These are phyloP conservation scores for Thermoascus crustaceus DNA, from an alignment of 2,329 filamentous ascomycete species.

Conservation along the genomic window DNA sequence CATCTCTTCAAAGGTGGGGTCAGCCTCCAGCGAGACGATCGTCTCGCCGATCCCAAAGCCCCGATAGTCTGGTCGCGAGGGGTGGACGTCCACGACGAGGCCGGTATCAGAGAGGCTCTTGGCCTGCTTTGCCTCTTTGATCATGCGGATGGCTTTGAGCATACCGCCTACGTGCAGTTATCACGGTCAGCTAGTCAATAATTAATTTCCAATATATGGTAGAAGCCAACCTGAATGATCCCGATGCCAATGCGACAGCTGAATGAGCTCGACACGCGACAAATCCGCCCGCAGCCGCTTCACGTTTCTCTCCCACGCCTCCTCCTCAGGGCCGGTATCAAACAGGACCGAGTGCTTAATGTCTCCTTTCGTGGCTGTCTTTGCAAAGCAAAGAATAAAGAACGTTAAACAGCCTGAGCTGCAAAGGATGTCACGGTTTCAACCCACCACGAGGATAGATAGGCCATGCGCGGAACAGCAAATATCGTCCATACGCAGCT, in stretches of 20 bases:
- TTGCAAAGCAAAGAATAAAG: too few relatives aligned
- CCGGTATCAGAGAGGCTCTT: conserved; percentile 12
- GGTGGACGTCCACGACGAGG: conserved; percentile 45
- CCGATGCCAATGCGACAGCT: conserved; percentile 49
- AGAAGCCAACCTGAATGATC: conserved; percentile 43
- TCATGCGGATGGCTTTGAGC: conserved; percentile 41
- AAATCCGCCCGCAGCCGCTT: conserved; percentile 38
- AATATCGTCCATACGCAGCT: conserved; percentile 43
- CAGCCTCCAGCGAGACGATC: conserved; percentile 44
- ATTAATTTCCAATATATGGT: too few relatives aligned
- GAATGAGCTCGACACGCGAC: conserved; percentile 38
- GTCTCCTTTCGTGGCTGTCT: conserved; percentile 42
- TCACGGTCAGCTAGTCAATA: too few relatives aligned
- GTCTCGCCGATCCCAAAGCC: conserved; percentile 37
- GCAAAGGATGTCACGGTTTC: not conserved
- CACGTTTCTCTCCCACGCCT: conserved; percentile 44
- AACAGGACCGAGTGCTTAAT: conserved; percentile 44
- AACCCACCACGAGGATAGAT: conserved; percentile 43
- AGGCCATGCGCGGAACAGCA: conserved; percentile 50
- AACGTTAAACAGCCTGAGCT: conserved; percentile 2
- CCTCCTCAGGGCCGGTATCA: conserved; percentile 47
- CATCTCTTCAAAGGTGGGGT: conserved; percentile 45
- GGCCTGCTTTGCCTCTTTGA: conserved; percentile 34
- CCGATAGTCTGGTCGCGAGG: conserved; percentile 43
- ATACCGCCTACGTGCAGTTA: conserved; percentile 37